Evolutionary conservation across 257 asterid species (phyloP).

Genomic region (Forsythia viridissima): DNA sequence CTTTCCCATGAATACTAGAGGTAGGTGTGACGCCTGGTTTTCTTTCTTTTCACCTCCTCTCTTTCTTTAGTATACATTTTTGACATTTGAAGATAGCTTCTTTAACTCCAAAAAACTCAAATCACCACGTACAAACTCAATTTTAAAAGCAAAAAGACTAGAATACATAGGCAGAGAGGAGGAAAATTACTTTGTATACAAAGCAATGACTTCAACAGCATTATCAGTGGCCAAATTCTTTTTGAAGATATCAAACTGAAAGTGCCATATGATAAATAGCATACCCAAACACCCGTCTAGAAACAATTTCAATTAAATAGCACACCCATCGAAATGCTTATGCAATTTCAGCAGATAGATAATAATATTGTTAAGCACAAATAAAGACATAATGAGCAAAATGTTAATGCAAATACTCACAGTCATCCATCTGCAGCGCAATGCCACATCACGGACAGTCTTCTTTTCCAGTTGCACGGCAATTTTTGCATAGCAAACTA

Average conservation of each 20-base stretch:
- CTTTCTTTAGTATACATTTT: not conserved
- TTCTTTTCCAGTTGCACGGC: slow-evolving; percentile 70
- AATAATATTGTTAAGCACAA: not conserved
- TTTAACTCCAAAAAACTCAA: not conserved
- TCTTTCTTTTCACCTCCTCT: not conserved
- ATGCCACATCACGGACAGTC: slow-evolving; percentile 92
- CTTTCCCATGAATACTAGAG: too few relatives aligned
- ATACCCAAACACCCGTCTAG: not conserved
- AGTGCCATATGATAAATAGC: not conserved
- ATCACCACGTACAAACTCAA: not conserved
- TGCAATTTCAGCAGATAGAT: not conserved
- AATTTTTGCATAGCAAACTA: slow-evolving; percentile 81
- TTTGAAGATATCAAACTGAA: not conserved
- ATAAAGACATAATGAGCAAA: slow-evolving; percentile 12
- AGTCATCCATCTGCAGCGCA: slow-evolving; percentile 94
- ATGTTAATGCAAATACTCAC: slow-evolving; percentile 44
- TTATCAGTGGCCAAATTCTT: not conserved
- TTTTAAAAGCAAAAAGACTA: not conserved
- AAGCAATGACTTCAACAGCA: not conserved
- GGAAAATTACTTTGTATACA: not conserved
- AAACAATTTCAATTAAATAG: not conserved
- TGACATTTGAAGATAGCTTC: not conserved
- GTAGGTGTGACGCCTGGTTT: not conserved
- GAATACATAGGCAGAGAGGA: not conserved
- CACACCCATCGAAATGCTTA: not conserved